Evolutionary conservation across 73 alveolate species (phyloP).

Genomic region (Breviolum minutum): DNA sequence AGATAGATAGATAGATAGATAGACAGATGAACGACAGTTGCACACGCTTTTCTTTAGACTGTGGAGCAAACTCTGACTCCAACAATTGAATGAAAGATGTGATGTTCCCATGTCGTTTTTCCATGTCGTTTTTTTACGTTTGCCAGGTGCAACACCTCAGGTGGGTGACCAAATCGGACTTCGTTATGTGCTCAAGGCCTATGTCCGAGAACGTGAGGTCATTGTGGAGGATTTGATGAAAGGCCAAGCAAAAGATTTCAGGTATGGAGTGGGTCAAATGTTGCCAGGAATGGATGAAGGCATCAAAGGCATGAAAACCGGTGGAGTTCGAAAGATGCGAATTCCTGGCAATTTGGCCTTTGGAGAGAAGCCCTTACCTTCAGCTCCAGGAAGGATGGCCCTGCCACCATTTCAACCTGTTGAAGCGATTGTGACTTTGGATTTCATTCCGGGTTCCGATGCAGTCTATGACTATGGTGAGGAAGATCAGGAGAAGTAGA

Average conservation of each 20-base stretch:
- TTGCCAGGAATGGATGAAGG: conserved; percentile 89
- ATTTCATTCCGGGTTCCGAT: conserved; percentile 75
- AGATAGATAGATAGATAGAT: no score
- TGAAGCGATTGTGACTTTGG: conserved; percentile 70
- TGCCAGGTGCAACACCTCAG: conserved; percentile 43
- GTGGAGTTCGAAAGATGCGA: conserved; percentile 79
- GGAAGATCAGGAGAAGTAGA: conserved; percentile 16
- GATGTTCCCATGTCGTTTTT: no score
- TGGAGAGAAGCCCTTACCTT: conserved; percentile 69
- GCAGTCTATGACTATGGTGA: conserved; percentile 90
- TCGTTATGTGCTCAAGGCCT: conserved; percentile 59
- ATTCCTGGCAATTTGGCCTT: conserved; percentile 91
- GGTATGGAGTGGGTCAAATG: conserved; percentile 68
- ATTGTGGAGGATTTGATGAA: conserved; percentile 21
- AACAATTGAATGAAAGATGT: no score
- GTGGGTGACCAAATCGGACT: conserved; percentile 74
- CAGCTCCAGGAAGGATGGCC: conserved; percentile 92
- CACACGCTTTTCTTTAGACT: no score
- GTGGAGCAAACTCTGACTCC: no score
- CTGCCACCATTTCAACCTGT: conserved; percentile 89
- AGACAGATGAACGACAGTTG: no score
- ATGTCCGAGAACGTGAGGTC: conserved; percentile 67
- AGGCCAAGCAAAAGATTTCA: conserved; percentile 61
- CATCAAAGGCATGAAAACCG: conserved; percentile 47
- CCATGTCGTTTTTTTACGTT: neutral